phyloP scores from a whole-genome alignment of 352 stramenopile genomes.

The Discostella stelligera region DNA sequence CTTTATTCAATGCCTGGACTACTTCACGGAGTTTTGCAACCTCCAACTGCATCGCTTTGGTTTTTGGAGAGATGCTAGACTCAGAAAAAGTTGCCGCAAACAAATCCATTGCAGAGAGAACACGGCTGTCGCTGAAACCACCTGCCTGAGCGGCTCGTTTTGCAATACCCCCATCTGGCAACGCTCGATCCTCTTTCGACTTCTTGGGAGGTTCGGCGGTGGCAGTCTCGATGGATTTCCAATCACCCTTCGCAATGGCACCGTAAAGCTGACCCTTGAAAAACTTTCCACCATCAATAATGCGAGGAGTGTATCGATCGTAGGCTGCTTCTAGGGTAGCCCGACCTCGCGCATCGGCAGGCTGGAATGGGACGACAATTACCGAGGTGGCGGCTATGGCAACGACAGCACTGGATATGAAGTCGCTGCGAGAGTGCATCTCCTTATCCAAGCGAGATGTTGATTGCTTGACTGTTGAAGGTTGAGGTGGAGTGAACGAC shows the following conservation, averaged over 20 bases:
- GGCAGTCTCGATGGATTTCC: slow-evolving; percentile 54
- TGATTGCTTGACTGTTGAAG: neutral
- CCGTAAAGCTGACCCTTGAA: slow-evolving; percentile 61
- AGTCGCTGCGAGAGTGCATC: slow-evolving; percentile 25
- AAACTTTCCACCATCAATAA: slow-evolving; percentile 69
- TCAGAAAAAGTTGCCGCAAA: slow-evolving; percentile 77
- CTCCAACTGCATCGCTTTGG: slow-evolving; percentile 74
- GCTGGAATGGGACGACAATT: slow-evolving; percentile 22
- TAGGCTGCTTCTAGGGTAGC: slow-evolving; percentile 72
- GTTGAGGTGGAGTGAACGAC: slow-evolving; percentile 11
- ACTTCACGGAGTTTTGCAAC: slow-evolving; percentile 59
- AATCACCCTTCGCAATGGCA: slow-evolving; percentile 66
- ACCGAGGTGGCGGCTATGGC: slow-evolving; percentile 5
- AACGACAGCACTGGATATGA: slow-evolving; percentile 24
- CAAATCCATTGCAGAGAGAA: slow-evolving; percentile 72
- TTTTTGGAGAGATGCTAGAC: slow-evolving; percentile 71
- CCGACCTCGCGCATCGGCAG: slow-evolving; percentile 57
- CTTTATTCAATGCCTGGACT: slow-evolving; percentile 58
- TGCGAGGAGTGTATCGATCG: slow-evolving; percentile 70
- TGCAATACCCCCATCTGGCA: slow-evolving; percentile 68
- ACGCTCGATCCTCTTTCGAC: slow-evolving; percentile 63
- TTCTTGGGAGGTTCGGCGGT: slow-evolving; percentile 69
- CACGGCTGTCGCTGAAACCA: slow-evolving; percentile 70
- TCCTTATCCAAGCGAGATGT: slow-evolving; percentile 11
- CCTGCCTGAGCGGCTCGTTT: slow-evolving; percentile 69